Evolutionary conservation across 176 grass and related monocot species (phyloP), one percentile per base, ranked within the genome.

Genomic region (Paspalum vaginatum): DNA sequence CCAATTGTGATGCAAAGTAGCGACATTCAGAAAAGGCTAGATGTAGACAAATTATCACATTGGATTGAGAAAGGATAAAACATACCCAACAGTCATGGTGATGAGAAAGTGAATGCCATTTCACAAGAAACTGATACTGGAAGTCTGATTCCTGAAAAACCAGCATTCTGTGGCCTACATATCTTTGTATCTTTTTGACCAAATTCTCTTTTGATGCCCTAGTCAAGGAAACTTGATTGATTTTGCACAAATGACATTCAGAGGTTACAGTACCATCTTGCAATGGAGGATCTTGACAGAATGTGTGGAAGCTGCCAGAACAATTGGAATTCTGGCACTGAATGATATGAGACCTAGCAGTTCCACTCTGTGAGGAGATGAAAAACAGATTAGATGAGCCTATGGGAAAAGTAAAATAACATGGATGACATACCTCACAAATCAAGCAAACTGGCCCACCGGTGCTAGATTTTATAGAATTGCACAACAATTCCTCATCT

Each of bases 91-190:
- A 74, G 77, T 94, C 91, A 39, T 91, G 85, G 59, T 91, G 85
- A 76, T 94, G 91, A 46, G 91, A 94, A 85, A 94, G 82, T 14
- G 79, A 80, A 41, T 84, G 88, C 88, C 91, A 94, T 80, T 94
- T 91, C 58, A 94, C 74, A 4, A 94, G 76, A 9, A 91, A 73
- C 51, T 94, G 82, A 78, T 83, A 75, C 58, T 94, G 82, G 47
- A 87, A 76, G 79, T 41, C 68, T 20, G 57, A 42, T 64, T 78
- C 80, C 27, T 76, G 44, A 79, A 85, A 51, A 86, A 65, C 46
- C n/a, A 93, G 37, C 41, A 71, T 72, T 80, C 88, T 91, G 70
- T 88, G 85, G 13, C 91, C 91, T 32, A 88, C 78, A 39, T 88
- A 56, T 65, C 68, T 88, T 64, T 88, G 82, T 76, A 94, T 86